A percentile compares a stretch with the other conserved stretches of the same genome.
phyloP scores from a whole-genome alignment of 345 rosid genomes.

The Lumnitzera racemosa region DNA sequence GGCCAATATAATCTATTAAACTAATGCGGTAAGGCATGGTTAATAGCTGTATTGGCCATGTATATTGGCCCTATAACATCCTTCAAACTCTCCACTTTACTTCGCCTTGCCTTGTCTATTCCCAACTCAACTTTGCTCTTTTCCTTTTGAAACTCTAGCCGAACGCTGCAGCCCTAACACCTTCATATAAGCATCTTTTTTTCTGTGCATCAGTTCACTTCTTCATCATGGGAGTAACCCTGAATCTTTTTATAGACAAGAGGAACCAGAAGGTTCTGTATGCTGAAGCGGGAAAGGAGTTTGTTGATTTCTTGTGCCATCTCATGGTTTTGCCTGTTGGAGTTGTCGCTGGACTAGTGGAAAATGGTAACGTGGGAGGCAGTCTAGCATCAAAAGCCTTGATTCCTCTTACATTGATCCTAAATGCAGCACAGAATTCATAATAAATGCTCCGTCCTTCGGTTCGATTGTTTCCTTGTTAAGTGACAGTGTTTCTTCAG shows the following conservation, averaged over 20 bases:
- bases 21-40: too few relatives aligned
- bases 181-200: too few relatives aligned
- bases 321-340: constrained; percentile 16
- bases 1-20: too few relatives aligned
- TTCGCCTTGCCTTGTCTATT: too few relatives aligned
- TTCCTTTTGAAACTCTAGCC: too few relatives aligned
- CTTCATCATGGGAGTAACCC: neutral
- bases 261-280: constrained; percentile 2
- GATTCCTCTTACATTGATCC: neutral
- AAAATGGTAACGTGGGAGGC: neutral
- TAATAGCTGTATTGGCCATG: too few relatives aligned
- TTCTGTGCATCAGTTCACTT: too few relatives aligned
- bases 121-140: too few relatives aligned
- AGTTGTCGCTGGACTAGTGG: neutral
- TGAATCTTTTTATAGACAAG: constrained; percentile 8
- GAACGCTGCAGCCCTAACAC: too few relatives aligned
- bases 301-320: constrained; percentile 7
- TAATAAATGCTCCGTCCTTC: neutral
- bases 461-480: neutral
- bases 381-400: constrained; percentile 4
- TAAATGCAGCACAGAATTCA: neutral
- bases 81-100: too few relatives aligned
- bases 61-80: too few relatives aligned
- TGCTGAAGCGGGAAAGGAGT: constrained; percentile 13
- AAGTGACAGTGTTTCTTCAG: neutral